Base-by-base conservation (phyloP, 257 asterid genomes). In the Penstemon eatonii region DNA sequence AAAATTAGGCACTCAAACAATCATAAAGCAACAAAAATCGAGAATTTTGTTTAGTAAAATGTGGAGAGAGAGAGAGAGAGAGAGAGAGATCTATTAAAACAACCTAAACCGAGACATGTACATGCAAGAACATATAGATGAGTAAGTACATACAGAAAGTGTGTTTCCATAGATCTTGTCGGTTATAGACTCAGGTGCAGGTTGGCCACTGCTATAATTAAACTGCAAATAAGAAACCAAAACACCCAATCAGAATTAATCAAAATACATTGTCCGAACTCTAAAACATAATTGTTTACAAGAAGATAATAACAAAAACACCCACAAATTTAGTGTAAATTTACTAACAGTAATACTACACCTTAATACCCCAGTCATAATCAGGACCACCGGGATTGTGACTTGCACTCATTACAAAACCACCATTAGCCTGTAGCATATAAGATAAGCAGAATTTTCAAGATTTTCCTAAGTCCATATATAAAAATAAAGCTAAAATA, bases 311-410 rank as follows among this genome's bases (percentile, higher is more conserved):
- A 11, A 8, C 8, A 46, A 59, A 56, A 60, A 33, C 52, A 59
- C 7, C 8, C 18, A 56, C 60, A 19, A 9, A 0, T 60, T 9
- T 37, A 41, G 4, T 36, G 60, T 13, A 46, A 36, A 40, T 61
- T 56, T 68, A 38, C 53, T 43, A 56, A 58, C 66, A 67, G 51
- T 25, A 42, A 46, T 38, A 71, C 49, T 62, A 73, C 50, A 91
- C 97, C 99, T 94, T 94, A 81, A 94, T 94, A 70, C 99, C 99
- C 99, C 99, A 94, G 71, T 94, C 99, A 64, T 91, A 87, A 19
- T 91, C 96, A 7, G 97, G 99, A 68, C 99, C 99, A 64, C 99
- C 99, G 18, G 95, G 96, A 82, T 91, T 94, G 78, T 94, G 99
- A 81, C 96, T 94, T 63, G 99, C 96, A 75, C 99, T 94, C 99